Conservation (phyloP, 805 yeast species). For the Ogataea neopini region DNA sequence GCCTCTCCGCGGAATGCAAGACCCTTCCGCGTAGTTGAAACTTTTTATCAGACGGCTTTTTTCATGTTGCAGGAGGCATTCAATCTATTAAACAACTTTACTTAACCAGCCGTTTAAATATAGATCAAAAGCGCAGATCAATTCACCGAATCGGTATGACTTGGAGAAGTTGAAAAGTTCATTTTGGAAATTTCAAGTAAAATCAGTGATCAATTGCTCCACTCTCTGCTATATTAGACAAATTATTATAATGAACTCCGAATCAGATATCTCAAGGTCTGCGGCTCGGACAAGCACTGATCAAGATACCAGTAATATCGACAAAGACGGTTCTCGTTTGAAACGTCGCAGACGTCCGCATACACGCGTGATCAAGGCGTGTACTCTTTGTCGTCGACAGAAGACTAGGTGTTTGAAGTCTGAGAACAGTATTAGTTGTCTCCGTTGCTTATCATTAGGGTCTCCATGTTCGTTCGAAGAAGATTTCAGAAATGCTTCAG, state of each 20-base stretch:
- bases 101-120: too few relatives aligned
- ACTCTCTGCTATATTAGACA: too few relatives aligned
- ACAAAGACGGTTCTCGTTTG: not conserved
- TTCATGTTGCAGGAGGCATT: slow-evolving; percentile 2
- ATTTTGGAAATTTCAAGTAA: too few relatives aligned
- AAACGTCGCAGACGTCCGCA: slow-evolving; percentile 21
- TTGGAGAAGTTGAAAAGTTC: not conserved
- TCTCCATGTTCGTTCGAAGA: slow-evolving; percentile 53
- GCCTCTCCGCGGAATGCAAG: not conserved
- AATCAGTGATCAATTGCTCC: too few relatives aligned
- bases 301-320: not conserved
- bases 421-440: slow-evolving; percentile 49
- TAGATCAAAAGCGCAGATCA: too few relatives aligned
- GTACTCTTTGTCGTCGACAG: slow-evolving; percentile 34
- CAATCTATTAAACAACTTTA: not conserved
- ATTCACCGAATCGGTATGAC: not conserved
- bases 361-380: slow-evolving; percentile 34
- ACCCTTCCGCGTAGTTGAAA: slow-evolving; percentile 10
- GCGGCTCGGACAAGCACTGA: not conserved
- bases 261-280: not conserved
- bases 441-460: slow-evolving; percentile 57
- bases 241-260: too few relatives aligned
- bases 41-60: not conserved
- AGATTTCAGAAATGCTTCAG: slow-evolving; percentile 16
- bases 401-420: slow-evolving; percentile 60